Evolutionary conservation across 805 yeast species (phyloP), one percentile per base, ranked within the genome.

Genomic region (Teunomyces pallodes): DNA sequence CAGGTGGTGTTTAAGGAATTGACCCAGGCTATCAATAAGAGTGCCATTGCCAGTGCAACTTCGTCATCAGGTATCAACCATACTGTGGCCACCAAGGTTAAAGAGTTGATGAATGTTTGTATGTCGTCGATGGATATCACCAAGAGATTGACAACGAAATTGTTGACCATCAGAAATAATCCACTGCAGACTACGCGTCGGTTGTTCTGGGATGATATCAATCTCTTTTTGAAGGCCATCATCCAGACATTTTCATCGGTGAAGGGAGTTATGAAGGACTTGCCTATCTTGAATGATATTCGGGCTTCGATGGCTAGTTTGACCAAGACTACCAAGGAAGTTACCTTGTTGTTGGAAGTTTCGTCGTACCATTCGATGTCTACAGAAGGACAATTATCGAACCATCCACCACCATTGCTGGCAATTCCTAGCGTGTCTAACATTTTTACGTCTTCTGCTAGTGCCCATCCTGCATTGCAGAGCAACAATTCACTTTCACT

Each of bases 311-410:
- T 92, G 67, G 88, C 96, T 0, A 80, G 83, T 32, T 72, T 92
- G 49, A 91, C 97, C 0, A 83, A 89, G 54, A 87, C 91, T 3
- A 89, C 97, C 3, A 92, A 92, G 59, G 98, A 92, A 60, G 86
- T 92, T 12, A 90, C 97, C 0, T 83, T 89, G n/a, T 75, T 88
- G 56, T 69, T 91, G 38, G 97, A 91, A 61, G 67, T 68, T 3
- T 66, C 72, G 1, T 61, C 71, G 0, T 67, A 68, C 46, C 67
- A 65, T 46, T 49, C 64, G 9, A 61, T 67, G 55, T 54, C 69
- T 1, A 55, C 56, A 17, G 71, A 65, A 8, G 43, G 33, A 24
- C 36, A 14, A 9, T 30, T 48, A 3, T 38, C 48, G 12, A 28
- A 48, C 4, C 46, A 43, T 33, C 67, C 67, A 1, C 67, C 68